phyloP scores from a whole-genome alignment of 1,139 yeast genomes.

The Lodderomyces metapsilosis region DNA sequence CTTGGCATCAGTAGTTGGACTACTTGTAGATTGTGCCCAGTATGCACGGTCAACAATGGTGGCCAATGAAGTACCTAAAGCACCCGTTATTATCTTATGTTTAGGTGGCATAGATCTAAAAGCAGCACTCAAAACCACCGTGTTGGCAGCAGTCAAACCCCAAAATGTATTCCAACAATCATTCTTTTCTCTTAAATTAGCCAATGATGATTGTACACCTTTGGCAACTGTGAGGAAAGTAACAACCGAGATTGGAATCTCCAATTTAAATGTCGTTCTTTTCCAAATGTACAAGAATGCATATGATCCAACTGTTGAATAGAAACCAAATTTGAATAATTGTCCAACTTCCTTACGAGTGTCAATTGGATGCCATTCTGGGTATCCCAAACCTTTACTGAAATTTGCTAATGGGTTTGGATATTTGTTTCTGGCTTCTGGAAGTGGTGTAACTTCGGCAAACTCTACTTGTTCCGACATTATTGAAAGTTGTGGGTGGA shows the following conservation, averaged over 20 bases:
- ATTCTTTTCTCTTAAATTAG: constrained; percentile 48
- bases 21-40: constrained; percentile 45
- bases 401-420: constrained; percentile 46
- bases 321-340: constrained; percentile 42
- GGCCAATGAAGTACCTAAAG: constrained; percentile 40
- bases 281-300: constrained; percentile 50
- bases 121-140: constrained; percentile 40
- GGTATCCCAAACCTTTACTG: constrained; percentile 41
- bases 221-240: constrained; percentile 44
- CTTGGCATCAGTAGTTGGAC: constrained; percentile 38
- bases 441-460: constrained; percentile 16
- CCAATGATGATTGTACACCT: constrained; percentile 28
- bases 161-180: constrained; percentile 52
- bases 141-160: constrained; percentile 46
- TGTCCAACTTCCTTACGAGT: constrained; percentile 41
- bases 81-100: constrained; percentile 43
- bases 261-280: constrained; percentile 45
- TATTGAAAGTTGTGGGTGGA: neutral
- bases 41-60: constrained; percentile 41
- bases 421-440: constrained; percentile 42
- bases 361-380: constrained; percentile 46
- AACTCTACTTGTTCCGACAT: constrained; percentile 15
- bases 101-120: constrained; percentile 43
- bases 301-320: constrained; percentile 48
- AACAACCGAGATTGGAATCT: constrained; percentile 39